Base-by-base conservation (phyloP, 1,284 basidiomycete genomes). In the Cystobasidium slooffiae region DNA sequence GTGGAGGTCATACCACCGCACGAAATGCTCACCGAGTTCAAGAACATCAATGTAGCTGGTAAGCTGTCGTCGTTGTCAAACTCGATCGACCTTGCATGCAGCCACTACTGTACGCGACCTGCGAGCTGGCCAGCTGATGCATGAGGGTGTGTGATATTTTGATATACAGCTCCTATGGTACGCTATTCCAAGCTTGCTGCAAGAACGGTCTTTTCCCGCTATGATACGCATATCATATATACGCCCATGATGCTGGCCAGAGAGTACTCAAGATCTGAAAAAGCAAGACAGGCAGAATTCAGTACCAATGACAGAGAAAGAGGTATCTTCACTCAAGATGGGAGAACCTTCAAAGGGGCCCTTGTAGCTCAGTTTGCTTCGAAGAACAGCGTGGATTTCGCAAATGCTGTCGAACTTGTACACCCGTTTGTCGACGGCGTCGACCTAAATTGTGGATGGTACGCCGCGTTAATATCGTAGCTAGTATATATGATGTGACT, bases 111-210 rank as follows among this genome's bases (percentile, higher is more conserved):
- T 31, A 31, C 31, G 5, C 31, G 31, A 31, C 31, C 31, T 31
- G n/a, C n/a, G n/a, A n/a, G n/a, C n/a, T n/a, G n/a, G n/a, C n/a
- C 14, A 16, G 31, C 37, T 59, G 56, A 59, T 63, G 61, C 7
- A 31, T 46, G 10, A 3, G 18, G 1, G 14, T 12, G 24, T 55
- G 53, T 55, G 53, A 3, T 16, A 73, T 14, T 49, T 10, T 20
- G 52, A 43, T 16, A 49, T 9, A 51, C 22, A 39, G 55, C 68
- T 24, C 47, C 61, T 18, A 58, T 75, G 67, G 39, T 52, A 4
- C 83, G 87, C 41, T 88, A 87, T 77, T 86, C 85, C 47, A 88
- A 88, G 79, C 81, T 88, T 0, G 85, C 86, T 1, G 88, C 88
- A 78, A 83, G 87, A 7, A 84, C 86, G 67, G 83, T 88, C 0